Conservation (phyloP, 768 basidiomycete species). For the Mycena leptocephala region DNA sequence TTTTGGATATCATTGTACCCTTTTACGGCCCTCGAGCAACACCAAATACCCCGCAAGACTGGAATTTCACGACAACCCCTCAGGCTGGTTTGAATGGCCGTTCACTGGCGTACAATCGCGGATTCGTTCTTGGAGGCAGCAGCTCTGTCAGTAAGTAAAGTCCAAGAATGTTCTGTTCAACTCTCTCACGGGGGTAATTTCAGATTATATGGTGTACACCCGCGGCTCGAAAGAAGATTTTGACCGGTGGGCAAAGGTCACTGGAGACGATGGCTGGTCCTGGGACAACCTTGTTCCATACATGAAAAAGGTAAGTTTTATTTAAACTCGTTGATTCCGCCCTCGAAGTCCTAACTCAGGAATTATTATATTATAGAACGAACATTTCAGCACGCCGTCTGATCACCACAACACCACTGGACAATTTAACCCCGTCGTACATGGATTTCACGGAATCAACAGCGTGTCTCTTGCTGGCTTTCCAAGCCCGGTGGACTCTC, state of each 20-base stretch:
- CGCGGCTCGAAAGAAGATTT: slow-evolving; percentile 35
- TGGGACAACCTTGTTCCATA: slow-evolving; percentile 41
- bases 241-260: slow-evolving; percentile 36
- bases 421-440: too few species aligned
- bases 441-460: slow-evolving; percentile 38
- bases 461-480: slow-evolving; percentile 40
- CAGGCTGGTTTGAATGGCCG: too few species aligned
- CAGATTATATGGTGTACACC: slow-evolving; percentile 17
- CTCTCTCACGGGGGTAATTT: too few species aligned
- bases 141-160: too few species aligned
- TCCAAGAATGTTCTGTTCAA: too few species aligned
- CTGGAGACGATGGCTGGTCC: slow-evolving; percentile 40
- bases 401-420: slow-evolving; percentile 47
- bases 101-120: too few species aligned
- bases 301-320: slow-evolving; percentile 32
- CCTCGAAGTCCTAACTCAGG: too few species aligned
- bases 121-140: too few species aligned
- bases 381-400: slow-evolving; percentile 42
- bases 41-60: too few species aligned
- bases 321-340: not conserved
- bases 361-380: slow-evolving; percentile 17
- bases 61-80: too few species aligned
- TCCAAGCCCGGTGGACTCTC: slow-evolving; percentile 36
- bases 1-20: too few species aligned
- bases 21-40: too few species aligned